Percentiles rank a stretch among this genome's conserved stretches.
phyloP scores from a whole-genome alignment of 768 basidiomycete species.

The Amanita pallidorosea region DNA sequence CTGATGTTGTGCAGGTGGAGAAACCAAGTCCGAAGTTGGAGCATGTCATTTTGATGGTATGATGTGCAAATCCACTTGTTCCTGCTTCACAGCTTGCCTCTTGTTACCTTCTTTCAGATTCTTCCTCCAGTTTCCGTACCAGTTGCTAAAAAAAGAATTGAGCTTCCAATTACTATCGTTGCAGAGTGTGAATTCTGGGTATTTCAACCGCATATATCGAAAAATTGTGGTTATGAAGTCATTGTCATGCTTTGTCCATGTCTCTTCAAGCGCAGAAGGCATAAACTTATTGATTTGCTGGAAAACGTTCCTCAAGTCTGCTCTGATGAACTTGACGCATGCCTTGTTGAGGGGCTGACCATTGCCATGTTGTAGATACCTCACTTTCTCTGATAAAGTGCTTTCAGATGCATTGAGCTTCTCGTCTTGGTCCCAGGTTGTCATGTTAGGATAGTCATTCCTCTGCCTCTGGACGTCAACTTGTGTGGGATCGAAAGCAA shows the following conservation, averaged over 20 bases:
- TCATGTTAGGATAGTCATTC: not conserved
- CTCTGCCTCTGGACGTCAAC: not conserved
- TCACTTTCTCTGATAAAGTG: not conserved
- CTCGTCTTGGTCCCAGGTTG: not conserved
- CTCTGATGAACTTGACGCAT: not conserved
- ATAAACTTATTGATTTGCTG: not conserved
- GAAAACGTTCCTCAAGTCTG: not conserved
- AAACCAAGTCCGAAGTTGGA: not conserved
- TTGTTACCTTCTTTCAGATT: not conserved
- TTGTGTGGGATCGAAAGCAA: not conserved
- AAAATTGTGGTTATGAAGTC: not conserved
- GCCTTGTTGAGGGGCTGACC: not conserved
- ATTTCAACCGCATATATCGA: not conserved
- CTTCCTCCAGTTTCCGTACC: slow-evolving; percentile 1
- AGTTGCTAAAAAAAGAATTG: not conserved
- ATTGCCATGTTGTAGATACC: not conserved
- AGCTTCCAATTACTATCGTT: not conserved
- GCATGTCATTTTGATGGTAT: not conserved
- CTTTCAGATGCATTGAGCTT: not conserved
- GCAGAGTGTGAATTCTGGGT: not conserved
- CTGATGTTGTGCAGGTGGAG: not conserved
- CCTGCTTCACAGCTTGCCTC: not conserved
- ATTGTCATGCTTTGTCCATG: not conserved
- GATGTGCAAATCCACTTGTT: not conserved
- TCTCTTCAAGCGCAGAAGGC: not conserved